These are phyloP conservation scores for Schwanniomyces occidentalis DNA, from an alignment of 805 yeast genomes.

Conservation along the genomic window DNA sequence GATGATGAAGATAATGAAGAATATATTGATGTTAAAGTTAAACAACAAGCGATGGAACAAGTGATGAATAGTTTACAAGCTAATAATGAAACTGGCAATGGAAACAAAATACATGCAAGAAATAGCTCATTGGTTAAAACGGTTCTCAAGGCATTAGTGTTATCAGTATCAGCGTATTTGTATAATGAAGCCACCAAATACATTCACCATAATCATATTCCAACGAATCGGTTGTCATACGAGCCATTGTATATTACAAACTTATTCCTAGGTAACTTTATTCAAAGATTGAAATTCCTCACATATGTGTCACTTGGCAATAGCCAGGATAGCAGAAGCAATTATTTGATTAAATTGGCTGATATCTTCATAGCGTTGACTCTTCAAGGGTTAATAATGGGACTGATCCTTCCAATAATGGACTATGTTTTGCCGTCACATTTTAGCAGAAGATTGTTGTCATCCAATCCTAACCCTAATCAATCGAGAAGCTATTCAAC, in stretches of 20 bases:
- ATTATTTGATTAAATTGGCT: neutral
- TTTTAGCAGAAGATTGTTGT: slow-evolving; percentile 32
- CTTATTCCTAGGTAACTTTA: slow-evolving; percentile 24
- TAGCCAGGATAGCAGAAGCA: neutral
- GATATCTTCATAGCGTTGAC: slow-evolving; percentile 26
- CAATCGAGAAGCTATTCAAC: slow-evolving; percentile 22
- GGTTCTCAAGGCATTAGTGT: slow-evolving; percentile 20
- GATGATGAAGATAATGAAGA: slow-evolving; percentile 18
- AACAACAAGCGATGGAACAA: slow-evolving; percentile 1
- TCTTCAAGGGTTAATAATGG: slow-evolving; percentile 59
- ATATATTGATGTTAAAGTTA: slow-evolving; percentile 1
- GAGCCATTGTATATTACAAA: slow-evolving; percentile 42
- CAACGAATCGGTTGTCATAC: slow-evolving; percentile 39
- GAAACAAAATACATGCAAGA: slow-evolving; percentile 1
- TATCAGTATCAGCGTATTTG: slow-evolving; percentile 49
- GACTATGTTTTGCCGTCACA: slow-evolving; percentile 31
- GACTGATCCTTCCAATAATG: slow-evolving; percentile 51
- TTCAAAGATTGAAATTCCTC: slow-evolving; percentile 23
- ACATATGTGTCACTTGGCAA: slow-evolving; percentile 9
- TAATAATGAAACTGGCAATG: neutral
- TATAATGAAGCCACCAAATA: slow-evolving; percentile 55
- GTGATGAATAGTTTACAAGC: neutral
- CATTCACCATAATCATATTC: slow-evolving; percentile 50
- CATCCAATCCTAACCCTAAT: slow-evolving; percentile 40
- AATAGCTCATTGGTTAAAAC: neutral